phyloP scores from a whole-genome alignment of 306 rosid genomes.

The Citrullus amarus region DNA sequence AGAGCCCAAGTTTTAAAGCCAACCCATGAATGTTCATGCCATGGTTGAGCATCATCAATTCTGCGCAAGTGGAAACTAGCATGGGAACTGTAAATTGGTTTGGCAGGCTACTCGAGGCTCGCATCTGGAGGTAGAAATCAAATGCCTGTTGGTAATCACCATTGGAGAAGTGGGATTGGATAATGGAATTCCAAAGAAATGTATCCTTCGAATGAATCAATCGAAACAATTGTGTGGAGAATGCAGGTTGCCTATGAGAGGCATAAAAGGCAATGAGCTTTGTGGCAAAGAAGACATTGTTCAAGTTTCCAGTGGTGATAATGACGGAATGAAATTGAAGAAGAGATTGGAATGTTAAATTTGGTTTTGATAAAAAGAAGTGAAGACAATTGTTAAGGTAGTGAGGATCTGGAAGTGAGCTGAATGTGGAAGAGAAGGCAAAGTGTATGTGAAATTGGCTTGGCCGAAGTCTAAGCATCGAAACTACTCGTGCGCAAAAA shows the following conservation, averaged over 20 bases:
- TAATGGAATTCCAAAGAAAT: constrained; percentile 67
- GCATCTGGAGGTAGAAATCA: constrained; percentile 42
- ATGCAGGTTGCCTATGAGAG: constrained; percentile 24
- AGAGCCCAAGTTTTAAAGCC: constrained; percentile 37
- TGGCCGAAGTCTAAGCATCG: constrained; percentile 11
- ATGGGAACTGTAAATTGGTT: constrained; percentile 54
- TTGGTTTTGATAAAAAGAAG: constrained; percentile 27
- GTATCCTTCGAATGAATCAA: constrained; percentile 34
- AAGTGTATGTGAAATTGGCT: constrained; percentile 7
- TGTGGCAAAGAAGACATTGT: constrained; percentile 55
- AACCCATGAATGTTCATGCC: constrained; percentile 49
- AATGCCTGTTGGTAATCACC: constrained; percentile 25
- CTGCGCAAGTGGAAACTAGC: constrained; percentile 42
- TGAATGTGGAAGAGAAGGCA: constrained; percentile 8
- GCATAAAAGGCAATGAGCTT: constrained; percentile 61
- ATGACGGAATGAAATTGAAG: constrained; percentile 44
- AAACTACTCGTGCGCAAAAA: not conserved
- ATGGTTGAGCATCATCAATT: constrained; percentile 18
- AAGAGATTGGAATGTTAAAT: constrained; percentile 31
- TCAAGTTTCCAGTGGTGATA: constrained; percentile 57
- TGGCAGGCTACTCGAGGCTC: constrained; percentile 24
- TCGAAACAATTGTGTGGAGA: constrained; percentile 29
- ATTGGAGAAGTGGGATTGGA: constrained; percentile 57
- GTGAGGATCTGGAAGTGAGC: constrained; percentile 9
- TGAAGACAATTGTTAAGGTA: constrained; percentile 16